Evolutionary conservation across 257 asterid species (phyloP), one percentile per base, ranked within the genome.

Genomic region (Handroanthus guayacan): DNA sequence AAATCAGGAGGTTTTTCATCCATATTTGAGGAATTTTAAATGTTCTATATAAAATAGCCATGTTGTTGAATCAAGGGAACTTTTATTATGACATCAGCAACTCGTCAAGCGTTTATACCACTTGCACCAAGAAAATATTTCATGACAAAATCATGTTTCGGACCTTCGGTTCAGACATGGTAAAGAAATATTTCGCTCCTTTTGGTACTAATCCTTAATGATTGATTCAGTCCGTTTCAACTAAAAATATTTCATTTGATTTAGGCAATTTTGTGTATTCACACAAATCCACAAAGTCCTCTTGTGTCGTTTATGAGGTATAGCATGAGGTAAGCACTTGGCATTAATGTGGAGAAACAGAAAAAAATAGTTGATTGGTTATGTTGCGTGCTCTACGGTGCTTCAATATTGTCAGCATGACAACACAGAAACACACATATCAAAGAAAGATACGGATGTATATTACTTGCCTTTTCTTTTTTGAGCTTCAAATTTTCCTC

Each of bases 401-500:
- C 67, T 44, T 9, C 52, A 63, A 63, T 16, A 68, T 20, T 17
- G 50, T 1, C 10, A 55, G 12, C 9, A 61, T 10, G 63, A 43
- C 44, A 61, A 18, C 12, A 34, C 5, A 0, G 9, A 45, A 41
- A 54, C 14, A 72, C 67, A 20, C n/a, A 16, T 12, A 64, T 10
- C 10, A 18, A 63, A 69, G 72, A 61, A 57, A 39, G 51, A 64
- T 5, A 37, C 62, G 37, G 5, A 56, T 36, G 56, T 43, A 18
- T 34, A 77, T 34, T 62, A 58, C 84, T 71, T 82, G 83, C 98
- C 91, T 88, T 89, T 72, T 93, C 93, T 43, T 84, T 89, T 82
- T 80, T 88, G 61, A 93, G 98, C 88, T 88, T 91, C 75, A 68
- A 52, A 78, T 82, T 91, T 76, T 87, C 92, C 86, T 88, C 96